Evolutionary conservation across 441 rosid genomes (phyloP).

Genomic region (Syzygium syzygioides): DNA sequence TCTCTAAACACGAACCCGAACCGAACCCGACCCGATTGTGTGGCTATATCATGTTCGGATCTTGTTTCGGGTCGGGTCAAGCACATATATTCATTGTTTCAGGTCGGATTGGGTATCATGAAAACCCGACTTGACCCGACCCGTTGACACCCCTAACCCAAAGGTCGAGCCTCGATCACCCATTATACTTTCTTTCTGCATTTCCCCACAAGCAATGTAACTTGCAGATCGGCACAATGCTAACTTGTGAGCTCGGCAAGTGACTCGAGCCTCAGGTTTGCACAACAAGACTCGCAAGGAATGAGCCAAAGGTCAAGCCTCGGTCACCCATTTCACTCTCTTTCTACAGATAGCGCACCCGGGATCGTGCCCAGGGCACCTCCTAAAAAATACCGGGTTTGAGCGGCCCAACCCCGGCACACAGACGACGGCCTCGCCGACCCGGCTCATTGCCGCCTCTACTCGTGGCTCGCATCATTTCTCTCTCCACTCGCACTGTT

Average conservation of each 20-base stretch:
- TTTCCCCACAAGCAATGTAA: not conserved
- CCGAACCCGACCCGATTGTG: too few species aligned
- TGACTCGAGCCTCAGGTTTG: not conserved
- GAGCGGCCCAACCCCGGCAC: not conserved
- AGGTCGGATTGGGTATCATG: too few species aligned
- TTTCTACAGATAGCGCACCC: not conserved
- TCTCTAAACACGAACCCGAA: too few species aligned
- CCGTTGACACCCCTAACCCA: too few species aligned
- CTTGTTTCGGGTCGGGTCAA: too few species aligned
- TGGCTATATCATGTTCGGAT: too few species aligned
- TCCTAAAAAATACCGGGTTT: not conserved
- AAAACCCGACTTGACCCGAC: too few species aligned
- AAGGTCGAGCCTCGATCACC: not conserved
- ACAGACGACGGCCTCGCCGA: not conserved
- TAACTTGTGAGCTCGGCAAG: not conserved
- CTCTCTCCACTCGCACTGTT: not conserved
- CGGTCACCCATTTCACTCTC: not conserved
- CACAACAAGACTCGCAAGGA: not conserved
- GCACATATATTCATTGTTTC: too few species aligned
- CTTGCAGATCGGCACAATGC: not conserved
- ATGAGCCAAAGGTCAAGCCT: not conserved
- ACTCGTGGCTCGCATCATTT: not conserved
- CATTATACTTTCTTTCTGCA: not conserved
- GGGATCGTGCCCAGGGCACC: not conserved
- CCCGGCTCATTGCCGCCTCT: not conserved